phyloP scores from a whole-genome alignment of 306 rosid species.

The Begonia fuchsioides region DNA sequence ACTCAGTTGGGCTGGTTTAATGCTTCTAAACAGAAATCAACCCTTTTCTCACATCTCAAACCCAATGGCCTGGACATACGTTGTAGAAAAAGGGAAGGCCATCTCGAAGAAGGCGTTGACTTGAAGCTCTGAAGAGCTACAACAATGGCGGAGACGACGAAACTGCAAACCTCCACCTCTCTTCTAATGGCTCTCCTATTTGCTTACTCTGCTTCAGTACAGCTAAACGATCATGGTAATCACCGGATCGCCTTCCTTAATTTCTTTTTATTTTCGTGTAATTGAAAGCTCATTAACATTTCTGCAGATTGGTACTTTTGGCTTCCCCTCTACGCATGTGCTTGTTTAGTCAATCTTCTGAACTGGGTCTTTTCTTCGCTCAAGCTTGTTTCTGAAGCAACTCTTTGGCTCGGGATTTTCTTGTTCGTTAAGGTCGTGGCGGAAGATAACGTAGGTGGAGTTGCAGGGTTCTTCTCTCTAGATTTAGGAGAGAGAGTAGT shows the following conservation, averaged over 20 bases:
- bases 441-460: conserved; percentile 21
- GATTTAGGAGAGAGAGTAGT: conserved; percentile 48
- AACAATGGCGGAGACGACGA: conserved; percentile 27
- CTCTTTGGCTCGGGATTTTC: conserved; percentile 24
- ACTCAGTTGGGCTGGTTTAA: too few relatives aligned
- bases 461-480: conserved; percentile 37
- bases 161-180: conserved; percentile 22
- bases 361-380: conserved; percentile 20
- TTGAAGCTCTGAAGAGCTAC: conserved; percentile 8
- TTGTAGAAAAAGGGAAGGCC: too few relatives aligned
- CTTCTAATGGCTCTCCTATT: conserved; percentile 44
- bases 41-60: too few relatives aligned
- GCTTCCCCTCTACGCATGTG: conserved; percentile 46
- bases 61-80: too few relatives aligned
- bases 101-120: too few relatives aligned
- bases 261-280: neutral
- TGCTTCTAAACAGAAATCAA: too few relatives aligned
- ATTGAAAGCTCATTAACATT: neutral
- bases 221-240: conserved; percentile 47
- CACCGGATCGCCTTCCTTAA: neutral
- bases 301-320: conserved; percentile 59
- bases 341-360: conserved; percentile 35
- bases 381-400: conserved; percentile 14
- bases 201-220: conserved; percentile 56
- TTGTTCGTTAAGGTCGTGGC: conserved; percentile 29